Base-by-base conservation (phyloP, 179 eudicot species). In the Silene noctiflora region DNA sequence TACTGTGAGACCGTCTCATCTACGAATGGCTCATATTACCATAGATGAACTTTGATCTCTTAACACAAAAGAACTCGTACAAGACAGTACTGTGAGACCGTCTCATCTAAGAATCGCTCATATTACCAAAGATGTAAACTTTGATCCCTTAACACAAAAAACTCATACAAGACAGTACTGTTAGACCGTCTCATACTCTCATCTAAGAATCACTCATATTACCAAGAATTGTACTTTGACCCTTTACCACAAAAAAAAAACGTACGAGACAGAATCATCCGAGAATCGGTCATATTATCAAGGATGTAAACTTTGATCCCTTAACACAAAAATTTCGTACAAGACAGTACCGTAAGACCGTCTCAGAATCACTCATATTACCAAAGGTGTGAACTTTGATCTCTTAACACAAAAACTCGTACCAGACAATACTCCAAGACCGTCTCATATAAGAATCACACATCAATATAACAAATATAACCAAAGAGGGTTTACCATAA, bases 401-500 rank as follows among this genome's bases (percentile, higher is more conserved):
- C 55, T 4, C 13, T 48, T 2, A 48, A 48, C 17, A 48, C 55
- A 14, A 14, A 48, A 48, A 48, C 16, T 12, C 16, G 13, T 48
- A 48, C 16, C 4, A 51, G 58, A 51, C 58, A 39, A 0, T 51
- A 51, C 58, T 51, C 19, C 3, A 2, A 66, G 11, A 66, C 70
- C 42, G n/a, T 66, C 70, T 66, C 20, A 31, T 66, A 11, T 6
- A 7, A 66, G 21, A 33, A 66, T 63, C 48, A 1, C 19, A 3
- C 17, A 42, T 25, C 0, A 19, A 55, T 61, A 2, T 22, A 22
- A 69, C 24, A 63, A 76, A 12, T 3, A 4, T 65, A 42, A 67
- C 56, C 4, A 14, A 24, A 44, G 46, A 10, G 19, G 7, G 24
- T 24, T 39, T 82, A 88, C 91, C 90, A 81, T 88, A 29, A 88